phyloP scores from a whole-genome alignment of 169 alveolate species.

The Plasmodium inui region DNA sequence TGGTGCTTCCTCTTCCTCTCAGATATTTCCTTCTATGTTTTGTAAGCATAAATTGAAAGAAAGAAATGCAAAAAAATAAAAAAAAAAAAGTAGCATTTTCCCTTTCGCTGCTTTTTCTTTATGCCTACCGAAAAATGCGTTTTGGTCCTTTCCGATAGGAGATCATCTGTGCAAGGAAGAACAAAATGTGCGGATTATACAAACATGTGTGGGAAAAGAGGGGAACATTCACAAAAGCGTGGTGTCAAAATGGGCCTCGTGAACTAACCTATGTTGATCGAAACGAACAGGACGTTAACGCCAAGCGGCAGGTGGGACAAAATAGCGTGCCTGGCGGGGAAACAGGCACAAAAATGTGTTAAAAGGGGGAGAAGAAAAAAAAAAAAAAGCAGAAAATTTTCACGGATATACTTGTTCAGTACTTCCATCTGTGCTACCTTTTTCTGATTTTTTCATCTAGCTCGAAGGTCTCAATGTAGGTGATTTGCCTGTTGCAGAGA shows the following conservation, averaged over 20 bases:
- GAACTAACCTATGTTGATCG: slow-evolving; percentile 37
- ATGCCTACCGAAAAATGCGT: slow-evolving; percentile 36
- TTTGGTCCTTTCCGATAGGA: slow-evolving; percentile 46
- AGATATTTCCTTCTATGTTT: slow-evolving; percentile 54
- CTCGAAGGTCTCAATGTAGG: slow-evolving; percentile 59
- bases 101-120: background rate
- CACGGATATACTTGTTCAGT: background rate
- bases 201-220: background rate
- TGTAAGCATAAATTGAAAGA: background rate
- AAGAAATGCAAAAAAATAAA: background rate
- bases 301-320: slow-evolving; percentile 60
- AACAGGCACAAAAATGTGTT: background rate
- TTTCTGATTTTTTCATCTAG: slow-evolving; percentile 46
- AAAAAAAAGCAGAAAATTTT: too few relatives aligned
- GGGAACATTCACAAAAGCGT: background rate
- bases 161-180: slow-evolving; percentile 19
- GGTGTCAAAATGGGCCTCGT: background rate
- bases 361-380: too few relatives aligned
- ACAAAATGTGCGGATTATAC: background rate
- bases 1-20: slow-evolving; percentile 29
- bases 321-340: slow-evolving; percentile 8
- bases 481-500: slow-evolving; percentile 38
- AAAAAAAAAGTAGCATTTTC: background rate
- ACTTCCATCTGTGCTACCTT: slow-evolving; percentile 8
- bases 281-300: slow-evolving; percentile 33